Base-by-base conservation (phyloP, 2,329 filamentous ascomycete genomes). In the Fusarium paranaense region DNA sequence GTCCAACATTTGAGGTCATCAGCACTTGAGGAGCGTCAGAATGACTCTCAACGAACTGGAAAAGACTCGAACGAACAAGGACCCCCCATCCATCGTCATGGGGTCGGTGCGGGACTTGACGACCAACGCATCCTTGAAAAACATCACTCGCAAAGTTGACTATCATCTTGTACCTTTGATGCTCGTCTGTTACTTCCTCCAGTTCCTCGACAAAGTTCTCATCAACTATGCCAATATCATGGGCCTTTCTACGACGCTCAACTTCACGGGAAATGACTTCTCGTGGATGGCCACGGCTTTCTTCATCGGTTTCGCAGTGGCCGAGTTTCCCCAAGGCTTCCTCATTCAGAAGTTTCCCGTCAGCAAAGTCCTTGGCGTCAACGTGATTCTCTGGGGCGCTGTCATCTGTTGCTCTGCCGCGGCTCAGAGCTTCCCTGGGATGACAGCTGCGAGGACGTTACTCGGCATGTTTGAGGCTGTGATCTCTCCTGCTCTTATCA, bases 401-500 rank as follows among this genome's bases (percentile, higher is more conserved):
- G 42, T 47, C 20, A 47, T 47, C n/a, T 47, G 42, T 25, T 47
- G 42, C 13, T 47, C 83, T 14, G 85, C 86, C 1, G 82, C 81
- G 4, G 83, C 80, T 38, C 78, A 80, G 7, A 83, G 81, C 67
- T 88, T 86, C 65, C 80, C 81, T 0, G 83, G 84, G 0, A 79
- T 86, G 37, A 82, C 83, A 3, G 81, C 83, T 5, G 83, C 83
- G 56, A 82, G 86, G 1, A 84, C 85, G 38, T 73, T 88, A 3
- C 81, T 88, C 3, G 87, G 86, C 6, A 76, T 84, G 18, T 85
- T 87, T 33, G 86, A 88, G 79, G 84, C 86, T 0, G 82, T 84
- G 2, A 86, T 88, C 38, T 86, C 85, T 0, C 86, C 86, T 3
- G 83, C 84, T n/a, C 86, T 87, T 63, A 87, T 87, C 83, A 83